These are phyloP conservation scores for Polygonum aviculare DNA, from an alignment of 148 eudicot genomes.

Conservation along the genomic window DNA sequence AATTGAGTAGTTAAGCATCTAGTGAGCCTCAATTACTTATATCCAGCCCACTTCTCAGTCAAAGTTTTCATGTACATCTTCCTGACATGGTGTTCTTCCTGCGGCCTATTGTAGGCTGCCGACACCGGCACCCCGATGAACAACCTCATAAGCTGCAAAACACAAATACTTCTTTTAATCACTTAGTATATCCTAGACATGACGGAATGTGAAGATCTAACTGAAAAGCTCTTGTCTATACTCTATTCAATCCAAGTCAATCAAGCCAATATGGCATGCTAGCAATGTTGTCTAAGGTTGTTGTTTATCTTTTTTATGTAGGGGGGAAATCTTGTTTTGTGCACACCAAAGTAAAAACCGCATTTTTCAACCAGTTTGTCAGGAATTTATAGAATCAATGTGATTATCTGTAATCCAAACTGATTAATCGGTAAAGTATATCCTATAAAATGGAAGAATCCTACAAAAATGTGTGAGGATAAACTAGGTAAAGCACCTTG, in stretches of 20 bases:
- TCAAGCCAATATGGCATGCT: background rate
- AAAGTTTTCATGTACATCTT: conserved; percentile 46
- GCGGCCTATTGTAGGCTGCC: conserved; percentile 74
- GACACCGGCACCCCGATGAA: conserved; percentile 85
- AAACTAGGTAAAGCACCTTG: conserved; percentile 35
- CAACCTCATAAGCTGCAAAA: conserved; percentile 71
- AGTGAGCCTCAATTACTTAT: conserved; percentile 46
- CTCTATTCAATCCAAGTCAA: background rate
- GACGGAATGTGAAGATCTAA: background rate
- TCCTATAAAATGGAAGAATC: background rate
- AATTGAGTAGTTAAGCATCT: background rate
- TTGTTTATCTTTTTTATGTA: background rate
- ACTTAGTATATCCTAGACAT: background rate
- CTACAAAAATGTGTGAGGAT: background rate
- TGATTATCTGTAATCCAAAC: background rate
- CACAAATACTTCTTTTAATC: background rate
- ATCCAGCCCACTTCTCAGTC: conserved; percentile 25
- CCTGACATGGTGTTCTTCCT: conserved; percentile 75
- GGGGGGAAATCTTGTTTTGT: background rate
- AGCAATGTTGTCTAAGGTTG: background rate
- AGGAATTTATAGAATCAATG: background rate
- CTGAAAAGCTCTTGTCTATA: background rate
- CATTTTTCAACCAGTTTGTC: background rate
- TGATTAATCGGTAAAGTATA: background rate
- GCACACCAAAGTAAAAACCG: background rate